Conservation (phyloP, 345 rosid genomes). For the Sisymbrium irio region DNA sequence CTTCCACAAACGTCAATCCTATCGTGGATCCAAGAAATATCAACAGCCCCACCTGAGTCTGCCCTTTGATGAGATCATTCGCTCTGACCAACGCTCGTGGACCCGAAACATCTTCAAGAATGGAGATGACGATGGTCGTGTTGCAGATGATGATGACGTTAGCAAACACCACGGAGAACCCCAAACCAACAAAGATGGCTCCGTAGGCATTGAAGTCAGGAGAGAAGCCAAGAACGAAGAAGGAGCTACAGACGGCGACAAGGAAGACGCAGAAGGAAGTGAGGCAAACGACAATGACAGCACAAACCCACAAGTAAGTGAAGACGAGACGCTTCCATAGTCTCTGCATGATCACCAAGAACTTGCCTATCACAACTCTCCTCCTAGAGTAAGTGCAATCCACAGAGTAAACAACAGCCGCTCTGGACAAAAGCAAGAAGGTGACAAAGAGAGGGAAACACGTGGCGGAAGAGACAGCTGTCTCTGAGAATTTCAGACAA, state of each 20-base stretch:
- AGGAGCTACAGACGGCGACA: conserved; percentile 47
- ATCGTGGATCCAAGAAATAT: conserved; percentile 82
- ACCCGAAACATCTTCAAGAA: conserved; percentile 87
- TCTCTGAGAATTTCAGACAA: conserved; percentile 65
- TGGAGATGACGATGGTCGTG: conserved; percentile 63
- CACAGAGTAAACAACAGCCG: conserved; percentile 78
- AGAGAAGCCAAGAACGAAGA: conserved; percentile 53
- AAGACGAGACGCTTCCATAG: conserved; percentile 64
- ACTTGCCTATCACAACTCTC: conserved; percentile 47
- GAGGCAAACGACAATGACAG: conserved; percentile 60
- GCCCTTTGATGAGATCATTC: conserved; percentile 66
- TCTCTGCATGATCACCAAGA: conserved; percentile 43
- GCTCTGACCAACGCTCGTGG: conserved; percentile 66
- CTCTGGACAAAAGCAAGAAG: conserved; percentile 57
- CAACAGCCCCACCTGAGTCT: conserved; percentile 86
- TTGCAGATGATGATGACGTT: conserved; percentile 69
- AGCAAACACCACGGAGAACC: conserved; percentile 81
- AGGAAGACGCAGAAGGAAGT: conserved; percentile 64
- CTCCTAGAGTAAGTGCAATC: conserved; percentile 72
- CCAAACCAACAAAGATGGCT: conserved; percentile 52
- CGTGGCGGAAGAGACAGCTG: conserved; percentile 57
- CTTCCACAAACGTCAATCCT: conserved; percentile 71
- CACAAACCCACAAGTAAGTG: conserved; percentile 71
- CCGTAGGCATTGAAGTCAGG: conserved; percentile 57
- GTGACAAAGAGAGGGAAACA: conserved; percentile 81